These are phyloP conservation scores for Populus nigra DNA, from an alignment of 345 rosid genomes.

Conservation along the genomic window DNA sequence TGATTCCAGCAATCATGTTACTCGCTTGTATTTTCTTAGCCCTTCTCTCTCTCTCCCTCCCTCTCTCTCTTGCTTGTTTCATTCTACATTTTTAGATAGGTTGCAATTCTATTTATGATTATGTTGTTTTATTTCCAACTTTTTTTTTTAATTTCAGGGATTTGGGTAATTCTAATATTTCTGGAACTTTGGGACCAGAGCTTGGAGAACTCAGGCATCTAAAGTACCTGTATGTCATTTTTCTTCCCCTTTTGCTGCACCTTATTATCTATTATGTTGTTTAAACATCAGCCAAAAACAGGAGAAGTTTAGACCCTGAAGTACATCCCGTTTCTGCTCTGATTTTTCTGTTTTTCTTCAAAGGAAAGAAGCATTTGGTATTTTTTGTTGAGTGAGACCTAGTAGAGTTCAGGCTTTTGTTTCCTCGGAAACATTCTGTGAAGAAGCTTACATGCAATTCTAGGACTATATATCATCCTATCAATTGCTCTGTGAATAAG, in stretches of 20 bases:
- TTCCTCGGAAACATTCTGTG: neutral
- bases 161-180: conserved; percentile 61
- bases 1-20: conserved; percentile 61
- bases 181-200: conserved; percentile 69
- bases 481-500: neutral
- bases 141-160: conserved; percentile 41
- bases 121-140: neutral
- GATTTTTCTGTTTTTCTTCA: neutral
- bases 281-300: neutral
- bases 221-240: conserved; percentile 48
- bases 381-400: neutral
- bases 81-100: neutral
- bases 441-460: neutral
- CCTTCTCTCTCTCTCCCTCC: neutral
- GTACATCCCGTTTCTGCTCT: neutral
- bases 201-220: conserved; percentile 64
- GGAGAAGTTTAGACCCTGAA: neutral
- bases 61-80: neutral
- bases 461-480: neutral
- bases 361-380: neutral
- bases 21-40: conserved; percentile 45
- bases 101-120: neutral
- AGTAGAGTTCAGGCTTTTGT: neutral
- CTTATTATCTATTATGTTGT: neutral
- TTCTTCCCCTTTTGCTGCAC: neutral